A percentile compares a stretch with the other conserved stretches of the same genome.
Conservation (phyloP, 495 filamentous ascomycete species). For the Ascodesmis nigricans region DNA sequence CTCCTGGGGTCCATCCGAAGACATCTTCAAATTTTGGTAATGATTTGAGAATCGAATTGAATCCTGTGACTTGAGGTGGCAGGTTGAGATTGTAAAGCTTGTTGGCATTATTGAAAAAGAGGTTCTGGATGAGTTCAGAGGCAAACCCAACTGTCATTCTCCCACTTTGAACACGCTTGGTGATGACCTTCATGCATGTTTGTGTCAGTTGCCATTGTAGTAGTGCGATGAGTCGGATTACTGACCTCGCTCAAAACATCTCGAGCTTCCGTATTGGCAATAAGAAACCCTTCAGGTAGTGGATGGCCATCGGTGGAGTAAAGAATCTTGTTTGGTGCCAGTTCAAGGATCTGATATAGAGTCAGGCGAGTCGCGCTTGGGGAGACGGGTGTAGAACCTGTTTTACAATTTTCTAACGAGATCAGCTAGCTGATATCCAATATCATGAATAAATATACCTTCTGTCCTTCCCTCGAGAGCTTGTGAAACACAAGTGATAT, state of each 20-base stretch:
- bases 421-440: too few relatives aligned
- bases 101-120: slow-evolving; percentile 50
- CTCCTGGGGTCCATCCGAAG: slow-evolving; percentile 14
- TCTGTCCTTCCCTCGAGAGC: slow-evolving; percentile 60
- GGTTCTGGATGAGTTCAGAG: slow-evolving; percentile 30
- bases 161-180: slow-evolving; percentile 35
- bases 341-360: slow-evolving; percentile 53
- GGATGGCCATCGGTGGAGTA: slow-evolving; percentile 76
- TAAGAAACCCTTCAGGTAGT: slow-evolving; percentile 63
- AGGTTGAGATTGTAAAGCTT: slow-evolving; percentile 32
- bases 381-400: too few relatives aligned
- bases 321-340: slow-evolving; percentile 56
- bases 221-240: slow-evolving; percentile 33
- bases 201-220: slow-evolving; percentile 1
- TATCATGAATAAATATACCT: too few relatives aligned
- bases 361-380: too few relatives aligned
- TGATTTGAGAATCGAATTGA: slow-evolving; percentile 15
- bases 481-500: slow-evolving; percentile 73
- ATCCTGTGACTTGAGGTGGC: slow-evolving; percentile 4
- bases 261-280: slow-evolving; percentile 58
- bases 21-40: slow-evolving; percentile 13
- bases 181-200: slow-evolving; percentile 28
- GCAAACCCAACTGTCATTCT: slow-evolving; percentile 34
- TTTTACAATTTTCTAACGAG: too few relatives aligned
- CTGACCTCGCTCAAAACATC: slow-evolving; percentile 33